Conservation (phyloP, 768 basidiomycete genomes). For the Xanthoconium stramineum region DNA sequence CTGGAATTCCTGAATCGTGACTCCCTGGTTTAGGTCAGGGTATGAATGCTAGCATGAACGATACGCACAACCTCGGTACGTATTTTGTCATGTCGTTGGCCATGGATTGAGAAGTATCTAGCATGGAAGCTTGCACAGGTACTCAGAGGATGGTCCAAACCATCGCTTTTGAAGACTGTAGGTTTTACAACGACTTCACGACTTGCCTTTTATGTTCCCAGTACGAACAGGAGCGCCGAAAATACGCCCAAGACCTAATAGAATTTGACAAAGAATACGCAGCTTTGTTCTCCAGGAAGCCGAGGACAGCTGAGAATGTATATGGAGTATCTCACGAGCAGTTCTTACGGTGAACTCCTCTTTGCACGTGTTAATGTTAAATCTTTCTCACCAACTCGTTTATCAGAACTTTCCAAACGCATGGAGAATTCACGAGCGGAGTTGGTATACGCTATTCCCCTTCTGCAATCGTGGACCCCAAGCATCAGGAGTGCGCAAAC, state of each 20-base stretch:
- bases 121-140: not conserved
- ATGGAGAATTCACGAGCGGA: not conserved
- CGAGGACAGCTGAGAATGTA: not conserved
- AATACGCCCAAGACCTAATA: not conserved
- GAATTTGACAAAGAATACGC: not conserved
- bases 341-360: not conserved
- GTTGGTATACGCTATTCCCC: not conserved
- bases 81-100: not conserved
- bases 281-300: not conserved
- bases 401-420: not conserved
- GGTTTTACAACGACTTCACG: not conserved
- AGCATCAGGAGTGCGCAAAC: not conserved
- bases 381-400: not conserved
- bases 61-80: not conserved
- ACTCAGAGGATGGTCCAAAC: not conserved
- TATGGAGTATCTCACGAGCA: not conserved
- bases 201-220: not conserved
- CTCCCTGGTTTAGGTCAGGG: not conserved
- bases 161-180: not conserved
- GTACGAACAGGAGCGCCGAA: not conserved
- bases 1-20: not conserved
- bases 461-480: not conserved
- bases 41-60: not conserved
- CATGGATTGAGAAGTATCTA: not conserved
- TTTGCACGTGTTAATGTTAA: not conserved